Conservation (phyloP, 2,329 filamentous ascomycete genomes). For the Epichloe sp. region DNA sequence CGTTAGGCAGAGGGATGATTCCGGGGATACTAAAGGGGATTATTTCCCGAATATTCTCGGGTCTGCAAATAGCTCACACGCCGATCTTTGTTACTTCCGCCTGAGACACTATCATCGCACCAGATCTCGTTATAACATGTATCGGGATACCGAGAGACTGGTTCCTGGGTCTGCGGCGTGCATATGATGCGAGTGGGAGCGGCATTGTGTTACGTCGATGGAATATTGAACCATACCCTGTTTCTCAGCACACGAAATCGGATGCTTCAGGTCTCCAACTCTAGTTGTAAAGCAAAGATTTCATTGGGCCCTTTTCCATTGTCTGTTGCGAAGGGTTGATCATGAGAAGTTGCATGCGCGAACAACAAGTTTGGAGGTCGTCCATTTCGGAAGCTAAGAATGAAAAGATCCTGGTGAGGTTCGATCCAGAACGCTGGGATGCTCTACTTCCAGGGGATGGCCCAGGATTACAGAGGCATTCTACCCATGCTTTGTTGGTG, state of each 20-base stretch:
- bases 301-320: background rate
- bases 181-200: background rate
- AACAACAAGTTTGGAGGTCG: too few species aligned
- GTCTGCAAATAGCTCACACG: background rate
- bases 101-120: background rate
- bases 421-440: background rate
- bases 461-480: background rate
- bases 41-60: background rate
- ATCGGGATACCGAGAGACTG: conserved; percentile 2
- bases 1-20: too few species aligned
- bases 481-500: background rate
- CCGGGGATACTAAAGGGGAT: background rate
- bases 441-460: background rate
- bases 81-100: background rate
- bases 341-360: too few species aligned
- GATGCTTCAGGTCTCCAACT: background rate
- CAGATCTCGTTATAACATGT: background rate
- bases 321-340: too few species aligned
- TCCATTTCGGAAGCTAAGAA: background rate
- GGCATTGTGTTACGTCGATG: background rate
- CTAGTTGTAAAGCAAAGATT: background rate
- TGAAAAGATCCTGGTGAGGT: too few species aligned
- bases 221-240: background rate
- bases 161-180: background rate
- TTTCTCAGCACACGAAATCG: background rate